Conservation (phyloP, 805 yeast species). For the Wickerhamomyces tratensis region DNA sequence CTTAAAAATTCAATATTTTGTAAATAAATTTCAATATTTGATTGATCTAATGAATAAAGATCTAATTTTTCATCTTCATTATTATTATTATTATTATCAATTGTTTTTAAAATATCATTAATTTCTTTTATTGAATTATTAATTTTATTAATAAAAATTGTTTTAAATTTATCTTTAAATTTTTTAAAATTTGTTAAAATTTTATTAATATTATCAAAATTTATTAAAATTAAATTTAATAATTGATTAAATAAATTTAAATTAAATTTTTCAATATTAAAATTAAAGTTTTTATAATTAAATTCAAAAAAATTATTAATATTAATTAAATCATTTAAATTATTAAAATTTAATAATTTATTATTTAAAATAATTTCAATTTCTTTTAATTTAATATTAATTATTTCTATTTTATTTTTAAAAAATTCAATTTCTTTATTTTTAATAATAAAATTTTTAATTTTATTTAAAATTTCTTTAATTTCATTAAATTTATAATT, state of each 20-base stretch:
- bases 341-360: not conserved
- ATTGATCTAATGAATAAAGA: slow-evolving; percentile 5
- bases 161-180: not conserved
- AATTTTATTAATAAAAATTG: not conserved
- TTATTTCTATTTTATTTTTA: not conserved
- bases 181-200: not conserved
- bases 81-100: not conserved
- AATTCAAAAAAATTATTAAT: not conserved
- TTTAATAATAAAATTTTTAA: not conserved
- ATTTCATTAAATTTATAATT: not conserved
- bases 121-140: not conserved
- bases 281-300: not conserved
- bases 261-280: not conserved
- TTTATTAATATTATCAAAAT: not conserved
- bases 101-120: not conserved
- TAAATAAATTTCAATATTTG: slow-evolving; percentile 6
- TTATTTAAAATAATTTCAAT: not conserved
- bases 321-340: not conserved
- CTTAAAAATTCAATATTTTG: slow-evolving; percentile 7
- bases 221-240: not conserved
- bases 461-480: not conserved
- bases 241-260: not conserved
- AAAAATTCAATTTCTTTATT: not conserved
- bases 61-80: slow-evolving; percentile 1
- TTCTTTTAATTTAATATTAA: not conserved